These are phyloP conservation scores for Phytophthora sp. DNA, from an alignment of 352 stramenopile species.

Conservation along the genomic window DNA sequence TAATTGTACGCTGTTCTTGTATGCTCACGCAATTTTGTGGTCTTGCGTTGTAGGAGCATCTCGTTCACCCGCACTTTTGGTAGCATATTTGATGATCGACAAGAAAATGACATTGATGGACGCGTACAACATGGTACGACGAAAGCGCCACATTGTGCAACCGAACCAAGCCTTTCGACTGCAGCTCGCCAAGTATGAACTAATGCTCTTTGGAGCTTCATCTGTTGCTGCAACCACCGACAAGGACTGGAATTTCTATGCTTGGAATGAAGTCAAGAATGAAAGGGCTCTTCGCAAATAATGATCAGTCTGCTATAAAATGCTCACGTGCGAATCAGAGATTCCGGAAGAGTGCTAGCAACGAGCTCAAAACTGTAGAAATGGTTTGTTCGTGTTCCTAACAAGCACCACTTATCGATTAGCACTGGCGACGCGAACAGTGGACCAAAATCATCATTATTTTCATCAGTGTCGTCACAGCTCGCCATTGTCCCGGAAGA, in stretches of 20 bases:
- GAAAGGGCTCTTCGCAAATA: not conserved
- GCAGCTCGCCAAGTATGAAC: conserved; percentile 72
- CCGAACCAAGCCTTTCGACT: conserved; percentile 69
- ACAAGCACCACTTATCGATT: conserved; percentile 45
- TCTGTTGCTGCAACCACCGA: conserved; percentile 60
- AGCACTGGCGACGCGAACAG: conserved; percentile 68
- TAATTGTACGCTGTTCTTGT: not conserved
- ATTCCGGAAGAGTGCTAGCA: too few species aligned
- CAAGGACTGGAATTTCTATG: conserved; percentile 77
- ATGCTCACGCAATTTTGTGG: not conserved
- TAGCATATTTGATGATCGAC: conserved; percentile 76
- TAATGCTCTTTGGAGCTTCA: conserved; percentile 59
- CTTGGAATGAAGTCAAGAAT: conserved; percentile 73
- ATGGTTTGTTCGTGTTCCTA: conserved; percentile 57
- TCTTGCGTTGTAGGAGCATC: conserved; percentile 43
- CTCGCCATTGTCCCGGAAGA: conserved; percentile 1
- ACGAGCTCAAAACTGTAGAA: conserved; percentile 48
- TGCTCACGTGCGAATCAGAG: too few species aligned
- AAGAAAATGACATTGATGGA: conserved; percentile 64
- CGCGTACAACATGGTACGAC: conserved; percentile 60
- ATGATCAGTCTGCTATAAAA: too few species aligned
- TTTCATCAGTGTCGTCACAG: not conserved
- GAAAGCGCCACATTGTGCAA: conserved; percentile 50
- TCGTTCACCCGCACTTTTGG: conserved; percentile 56
- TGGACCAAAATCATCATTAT: conserved; percentile 32